These are phyloP conservation scores for Nicotiana knightiana DNA, from an alignment of 257 asterid species.

Conservation along the genomic window DNA sequence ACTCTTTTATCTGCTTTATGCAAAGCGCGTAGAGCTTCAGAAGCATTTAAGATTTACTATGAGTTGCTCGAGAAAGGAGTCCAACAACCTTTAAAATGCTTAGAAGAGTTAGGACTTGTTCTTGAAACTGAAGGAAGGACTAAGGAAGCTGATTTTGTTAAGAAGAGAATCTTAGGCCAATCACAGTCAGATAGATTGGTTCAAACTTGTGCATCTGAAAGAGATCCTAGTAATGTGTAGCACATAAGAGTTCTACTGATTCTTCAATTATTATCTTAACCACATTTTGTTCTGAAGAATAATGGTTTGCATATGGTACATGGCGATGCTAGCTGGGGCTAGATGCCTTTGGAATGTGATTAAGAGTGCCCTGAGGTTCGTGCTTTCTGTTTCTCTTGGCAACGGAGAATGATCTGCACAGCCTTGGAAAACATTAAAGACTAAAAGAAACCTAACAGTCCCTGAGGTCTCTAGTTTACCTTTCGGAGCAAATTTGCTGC, in stretches of 20 bases:
- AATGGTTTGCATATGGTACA: background rate
- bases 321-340: background rate
- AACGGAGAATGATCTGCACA: background rate
- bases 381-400: background rate
- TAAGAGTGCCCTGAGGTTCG: background rate
- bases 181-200: slow-evolving; percentile 2
- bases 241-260: background rate
- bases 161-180: slow-evolving; percentile 44
- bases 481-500: background rate
- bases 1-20: slow-evolving; percentile 46
- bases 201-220: background rate
- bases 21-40: slow-evolving; percentile 26
- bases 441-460: background rate
- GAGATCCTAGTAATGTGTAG: background rate
- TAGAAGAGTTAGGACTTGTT: slow-evolving; percentile 41
- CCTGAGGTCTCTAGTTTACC: background rate
- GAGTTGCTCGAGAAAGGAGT: slow-evolving; percentile 56
- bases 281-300: background rate
- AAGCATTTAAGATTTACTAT: slow-evolving; percentile 66
- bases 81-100: slow-evolving; percentile 44
- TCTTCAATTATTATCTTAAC: background rate
- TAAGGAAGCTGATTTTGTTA: slow-evolving; percentile 71
- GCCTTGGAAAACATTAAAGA: background rate
- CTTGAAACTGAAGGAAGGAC: slow-evolving; percentile 55
- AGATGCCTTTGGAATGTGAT: background rate